Conservation (phyloP, 208 protist genomes). For the Wallacemonas collosoma region DNA sequence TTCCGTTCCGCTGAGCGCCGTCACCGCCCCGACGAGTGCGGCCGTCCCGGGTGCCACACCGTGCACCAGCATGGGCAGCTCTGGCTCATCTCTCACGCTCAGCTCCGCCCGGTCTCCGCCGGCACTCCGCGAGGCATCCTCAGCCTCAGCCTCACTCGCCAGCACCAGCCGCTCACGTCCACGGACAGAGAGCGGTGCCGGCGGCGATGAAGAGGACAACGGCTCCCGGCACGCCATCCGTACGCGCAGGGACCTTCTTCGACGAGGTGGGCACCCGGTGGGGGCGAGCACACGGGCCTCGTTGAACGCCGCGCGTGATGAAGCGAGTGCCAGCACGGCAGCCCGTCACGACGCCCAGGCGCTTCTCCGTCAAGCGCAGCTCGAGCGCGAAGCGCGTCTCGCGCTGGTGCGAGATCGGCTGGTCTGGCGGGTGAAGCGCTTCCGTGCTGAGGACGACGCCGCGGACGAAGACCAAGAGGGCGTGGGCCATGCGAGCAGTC, state of each 20-base stretch:
- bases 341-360: background rate
- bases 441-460: background rate
- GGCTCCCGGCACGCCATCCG: background rate
- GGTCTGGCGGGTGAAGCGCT: constrained; percentile 3
- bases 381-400: background rate
- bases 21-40: too few relatives aligned
- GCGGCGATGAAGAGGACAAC: background rate
- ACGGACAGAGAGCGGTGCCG: too few relatives aligned
- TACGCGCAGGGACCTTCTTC: background rate
- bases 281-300: background rate
- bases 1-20: too few relatives aligned
- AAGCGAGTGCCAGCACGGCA: background rate
- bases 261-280: background rate
- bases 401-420: constrained; percentile 7
- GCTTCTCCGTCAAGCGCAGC: background rate
- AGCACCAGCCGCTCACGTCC: too few relatives aligned
- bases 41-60: too few relatives aligned
- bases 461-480: background rate
- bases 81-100: background rate
- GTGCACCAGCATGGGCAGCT: background rate
- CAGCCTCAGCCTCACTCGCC: too few relatives aligned
- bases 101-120: background rate
- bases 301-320: constrained; percentile 1
- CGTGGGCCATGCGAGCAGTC: too few relatives aligned
- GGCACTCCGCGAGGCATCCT: background rate